Conservation (phyloP, 306 rosid genomes). For the Sesbania bispinosa region DNA sequence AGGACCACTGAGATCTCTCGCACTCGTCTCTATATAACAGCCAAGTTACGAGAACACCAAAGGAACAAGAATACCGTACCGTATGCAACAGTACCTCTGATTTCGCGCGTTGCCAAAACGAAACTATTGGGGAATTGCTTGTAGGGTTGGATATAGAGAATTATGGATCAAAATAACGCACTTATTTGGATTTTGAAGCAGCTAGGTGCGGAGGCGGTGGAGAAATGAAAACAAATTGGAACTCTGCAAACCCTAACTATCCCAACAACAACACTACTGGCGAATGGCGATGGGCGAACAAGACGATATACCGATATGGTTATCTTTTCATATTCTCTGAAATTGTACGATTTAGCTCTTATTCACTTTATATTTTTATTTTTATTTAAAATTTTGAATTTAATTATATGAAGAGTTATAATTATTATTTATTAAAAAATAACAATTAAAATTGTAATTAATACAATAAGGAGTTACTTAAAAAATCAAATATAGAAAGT, state of each 20-base stretch:
- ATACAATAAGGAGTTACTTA: too few species aligned
- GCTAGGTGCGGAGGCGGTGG: not conserved
- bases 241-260: constrained; percentile 3
- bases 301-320: not conserved
- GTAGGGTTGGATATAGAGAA: not conserved
- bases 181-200: not conserved
- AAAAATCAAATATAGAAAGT: too few species aligned
- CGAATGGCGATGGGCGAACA: not conserved
- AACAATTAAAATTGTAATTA: too few species aligned
- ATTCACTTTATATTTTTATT: too few species aligned
- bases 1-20: not conserved
- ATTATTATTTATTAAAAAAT: too few species aligned
- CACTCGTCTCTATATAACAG: not conserved
- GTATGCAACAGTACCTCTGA: not conserved
- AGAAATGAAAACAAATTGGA: not conserved
- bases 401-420: too few species aligned
- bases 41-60: not conserved
- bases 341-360: too few species aligned
- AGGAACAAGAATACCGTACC: not conserved
- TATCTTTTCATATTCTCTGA: not conserved
- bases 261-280: not conserved
- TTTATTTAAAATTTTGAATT: too few species aligned
- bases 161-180: not conserved
- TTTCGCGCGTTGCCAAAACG: not conserved
- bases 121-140: not conserved